These are phyloP conservation scores for Bryoglossum gracile DNA, from an alignment of 495 filamentous ascomycete species.

Conservation along the genomic window DNA sequence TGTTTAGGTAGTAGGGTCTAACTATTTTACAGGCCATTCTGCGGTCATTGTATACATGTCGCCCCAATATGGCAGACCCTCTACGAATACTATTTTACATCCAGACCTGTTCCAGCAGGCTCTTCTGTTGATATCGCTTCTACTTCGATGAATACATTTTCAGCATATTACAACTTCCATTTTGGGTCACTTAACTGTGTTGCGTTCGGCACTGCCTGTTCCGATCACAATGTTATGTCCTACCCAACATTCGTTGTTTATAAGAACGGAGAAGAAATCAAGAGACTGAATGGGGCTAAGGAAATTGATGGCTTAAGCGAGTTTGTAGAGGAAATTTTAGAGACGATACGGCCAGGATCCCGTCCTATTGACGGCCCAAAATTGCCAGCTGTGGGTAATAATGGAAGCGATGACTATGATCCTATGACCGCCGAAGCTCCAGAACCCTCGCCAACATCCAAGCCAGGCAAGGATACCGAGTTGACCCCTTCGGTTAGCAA, in stretches of 20 bases:
- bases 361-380: constrained; percentile 56
- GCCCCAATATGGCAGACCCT: constrained; percentile 87
- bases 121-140: constrained; percentile 9
- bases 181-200: constrained; percentile 82
- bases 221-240: constrained; percentile 49
- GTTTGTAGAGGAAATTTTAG: constrained; percentile 71
- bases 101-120: constrained; percentile 48
- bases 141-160: constrained; percentile 35
- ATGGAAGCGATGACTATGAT: constrained; percentile 15
- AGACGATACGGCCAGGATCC: constrained; percentile 71
- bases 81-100: constrained; percentile 95
- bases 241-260: constrained; percentile 76
- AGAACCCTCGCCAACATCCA: not conserved
- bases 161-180: constrained; percentile 80
- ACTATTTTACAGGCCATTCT: constrained; percentile 39
- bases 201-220: constrained; percentile 68
- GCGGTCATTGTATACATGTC: constrained; percentile 70
- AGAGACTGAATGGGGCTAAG: constrained; percentile 53
- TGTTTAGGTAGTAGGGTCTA: not conserved
- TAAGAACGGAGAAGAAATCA: constrained; percentile 67
- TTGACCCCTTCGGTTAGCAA: constrained; percentile 7
- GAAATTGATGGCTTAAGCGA: constrained; percentile 52
- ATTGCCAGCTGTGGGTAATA: constrained; percentile 52
- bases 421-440: constrained; percentile 3
- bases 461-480: constrained; percentile 11